These are phyloP conservation scores for Coniochaeta sp. DNA, from an alignment of 2,329 filamentous ascomycete genomes.

Conservation along the genomic window DNA sequence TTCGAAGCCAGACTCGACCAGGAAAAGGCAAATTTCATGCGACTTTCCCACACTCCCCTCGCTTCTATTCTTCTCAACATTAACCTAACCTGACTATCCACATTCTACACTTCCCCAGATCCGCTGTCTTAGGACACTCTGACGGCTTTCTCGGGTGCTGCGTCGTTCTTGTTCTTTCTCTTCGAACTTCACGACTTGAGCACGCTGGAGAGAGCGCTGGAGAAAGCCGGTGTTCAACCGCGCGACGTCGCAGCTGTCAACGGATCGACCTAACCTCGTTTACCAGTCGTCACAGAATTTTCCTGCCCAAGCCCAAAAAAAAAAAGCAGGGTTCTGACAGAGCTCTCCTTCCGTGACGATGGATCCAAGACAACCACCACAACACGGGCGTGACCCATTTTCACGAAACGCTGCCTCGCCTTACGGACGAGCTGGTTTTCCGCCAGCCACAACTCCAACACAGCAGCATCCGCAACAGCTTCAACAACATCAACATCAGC, in stretches of 20 bases:
- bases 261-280: background rate
- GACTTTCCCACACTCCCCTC: background rate
- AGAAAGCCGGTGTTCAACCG: background rate
- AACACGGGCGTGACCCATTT: conserved; percentile 21
- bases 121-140: background rate
- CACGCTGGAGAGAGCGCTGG: background rate
- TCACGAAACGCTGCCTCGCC: conserved; percentile 24
- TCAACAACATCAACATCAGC: conserved; percentile 7
- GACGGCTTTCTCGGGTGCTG: background rate
- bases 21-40: conserved; percentile 2
- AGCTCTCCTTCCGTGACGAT: conserved; percentile 14
- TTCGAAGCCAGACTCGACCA: background rate
- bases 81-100: background rate
- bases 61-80: background rate
- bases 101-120: background rate
- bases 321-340: background rate
- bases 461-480: conserved; percentile 1
- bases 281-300: conserved; percentile 6
- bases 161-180: too few relatives aligned
- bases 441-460: conserved; percentile 12
- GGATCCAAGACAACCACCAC: conserved; percentile 25
- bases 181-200: background rate
- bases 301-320: background rate
- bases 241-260: background rate
- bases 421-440: conserved; percentile 21